Conservation (phyloP, 164 flowering plant genomes). For the Houttuynia cordata region DNA sequence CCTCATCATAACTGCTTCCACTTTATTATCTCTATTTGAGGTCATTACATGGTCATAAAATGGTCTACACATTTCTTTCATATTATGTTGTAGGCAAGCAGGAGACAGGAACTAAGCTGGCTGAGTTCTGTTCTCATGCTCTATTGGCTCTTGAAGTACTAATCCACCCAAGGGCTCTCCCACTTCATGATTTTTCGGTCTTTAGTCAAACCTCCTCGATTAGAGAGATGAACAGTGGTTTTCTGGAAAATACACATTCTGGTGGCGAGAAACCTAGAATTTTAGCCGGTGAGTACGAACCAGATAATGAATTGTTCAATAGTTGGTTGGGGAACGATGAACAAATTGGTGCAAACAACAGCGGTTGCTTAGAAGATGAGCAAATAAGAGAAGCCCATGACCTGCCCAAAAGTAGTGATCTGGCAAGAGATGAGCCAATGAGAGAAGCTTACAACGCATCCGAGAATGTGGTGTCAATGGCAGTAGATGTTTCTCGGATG, state of each 20-base stretch:
- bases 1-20: too few species aligned
- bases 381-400: slow-evolving; percentile 10
- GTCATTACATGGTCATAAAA: too few species aligned
- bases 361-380: slow-evolving; percentile 5
- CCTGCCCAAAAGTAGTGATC: slow-evolving; percentile 3
- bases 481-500: background rate
- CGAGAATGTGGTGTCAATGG: background rate
- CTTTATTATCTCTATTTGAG: too few species aligned
- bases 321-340: slow-evolving; percentile 33
- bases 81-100: slow-evolving; percentile 43
- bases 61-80: background rate
- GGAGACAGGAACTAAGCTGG: slow-evolving; percentile 54
- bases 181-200: slow-evolving; percentile 29
- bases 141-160: slow-evolving; percentile 63
- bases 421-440: slow-evolving; percentile 1
- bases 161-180: slow-evolving; percentile 76
- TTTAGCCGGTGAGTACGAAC: slow-evolving; percentile 12
- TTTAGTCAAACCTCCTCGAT: slow-evolving; percentile 4
- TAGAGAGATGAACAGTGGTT: slow-evolving; percentile 11
- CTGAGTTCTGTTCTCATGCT: slow-evolving; percentile 68
- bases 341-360: slow-evolving; percentile 17
- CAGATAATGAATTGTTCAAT: slow-evolving; percentile 32
- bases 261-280: slow-evolving; percentile 10
- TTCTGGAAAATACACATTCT: slow-evolving; percentile 17
- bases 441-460: background rate